Conservation (phyloP, 2,329 filamentous ascomycete species). For the Aureobasidium lini region DNA sequence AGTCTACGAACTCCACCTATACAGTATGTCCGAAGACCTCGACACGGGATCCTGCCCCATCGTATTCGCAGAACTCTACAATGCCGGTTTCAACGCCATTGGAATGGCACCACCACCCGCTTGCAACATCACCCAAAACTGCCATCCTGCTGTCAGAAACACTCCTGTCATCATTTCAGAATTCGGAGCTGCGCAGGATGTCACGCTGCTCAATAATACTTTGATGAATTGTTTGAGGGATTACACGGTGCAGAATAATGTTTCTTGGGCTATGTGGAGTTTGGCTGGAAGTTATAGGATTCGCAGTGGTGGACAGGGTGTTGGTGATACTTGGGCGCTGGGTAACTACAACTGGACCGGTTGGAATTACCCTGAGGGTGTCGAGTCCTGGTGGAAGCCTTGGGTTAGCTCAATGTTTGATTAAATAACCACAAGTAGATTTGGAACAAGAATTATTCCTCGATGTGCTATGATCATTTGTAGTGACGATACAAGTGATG, state of each 20-base stretch:
- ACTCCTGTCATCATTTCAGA: constrained; percentile 32
- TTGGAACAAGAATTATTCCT: too few relatives aligned
- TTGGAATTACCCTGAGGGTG: constrained; percentile 39
- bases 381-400: constrained; percentile 45
- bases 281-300: constrained; percentile 43
- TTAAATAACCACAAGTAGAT: background rate
- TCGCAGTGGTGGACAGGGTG: constrained; percentile 38
- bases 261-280: constrained; percentile 46
- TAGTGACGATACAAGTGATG: too few relatives aligned
- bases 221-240: constrained; percentile 41
- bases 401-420: constrained; percentile 38
- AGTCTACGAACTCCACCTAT: constrained; percentile 41
- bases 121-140: constrained; percentile 30
- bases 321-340: constrained; percentile 44
- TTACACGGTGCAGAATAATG: constrained; percentile 37
- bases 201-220: constrained; percentile 36
- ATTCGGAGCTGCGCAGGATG: constrained; percentile 32
- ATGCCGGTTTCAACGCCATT: constrained; percentile 43
- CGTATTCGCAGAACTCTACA: constrained; percentile 43
- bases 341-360: constrained; percentile 41
- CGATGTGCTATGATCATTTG: too few relatives aligned
- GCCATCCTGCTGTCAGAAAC: constrained; percentile 27
- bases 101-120: constrained; percentile 29
- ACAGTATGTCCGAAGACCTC: constrained; percentile 28
- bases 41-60: constrained; percentile 40